These are phyloP conservation scores for Rutidosis leptorrhynchoides DNA, from an alignment of 129 eudicot species.

Conservation along the genomic window DNA sequence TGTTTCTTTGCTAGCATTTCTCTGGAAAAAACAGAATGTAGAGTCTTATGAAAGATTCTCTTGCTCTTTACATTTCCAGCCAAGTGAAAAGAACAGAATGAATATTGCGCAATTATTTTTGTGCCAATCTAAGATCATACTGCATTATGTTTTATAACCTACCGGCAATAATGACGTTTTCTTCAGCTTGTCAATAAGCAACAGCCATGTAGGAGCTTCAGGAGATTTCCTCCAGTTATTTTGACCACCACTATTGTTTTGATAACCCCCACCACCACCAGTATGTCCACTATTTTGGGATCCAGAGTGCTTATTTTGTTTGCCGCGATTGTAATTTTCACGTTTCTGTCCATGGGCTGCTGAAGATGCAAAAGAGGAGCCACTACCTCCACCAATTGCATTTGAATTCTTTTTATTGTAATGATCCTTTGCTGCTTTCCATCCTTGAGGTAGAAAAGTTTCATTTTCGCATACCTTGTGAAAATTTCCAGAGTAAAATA, in stretches of 20 bases:
- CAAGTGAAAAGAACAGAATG: no score
- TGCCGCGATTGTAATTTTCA: constrained; percentile 51
- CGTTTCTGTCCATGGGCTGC: constrained; percentile 52
- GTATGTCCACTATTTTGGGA: constrained; percentile 43
- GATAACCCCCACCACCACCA: no score
- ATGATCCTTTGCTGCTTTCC: constrained; percentile 79
- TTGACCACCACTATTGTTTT: constrained; percentile 45
- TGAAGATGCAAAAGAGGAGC: constrained; percentile 42
- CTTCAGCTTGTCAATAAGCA: constrained; percentile 72
- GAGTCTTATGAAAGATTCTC: no score
- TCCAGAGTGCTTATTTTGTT: constrained; percentile 81
- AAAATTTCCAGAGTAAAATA: constrained; percentile 86
- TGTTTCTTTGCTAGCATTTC: no score
- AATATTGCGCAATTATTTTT: no score
- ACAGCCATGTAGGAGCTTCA: constrained; percentile 78
- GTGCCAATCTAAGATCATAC: no score
- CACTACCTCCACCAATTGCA: constrained; percentile 43
- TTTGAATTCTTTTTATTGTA: constrained; percentile 53
- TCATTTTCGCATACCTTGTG: constrained; percentile 87
- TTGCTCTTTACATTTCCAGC: no score
- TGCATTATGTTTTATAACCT: no score
- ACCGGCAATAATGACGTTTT: constrained; percentile 86
- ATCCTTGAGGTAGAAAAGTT: constrained; percentile 67
- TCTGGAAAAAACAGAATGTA: no score
- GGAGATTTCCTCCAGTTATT: constrained; percentile 65